Evolutionary conservation across 2,329 filamentous ascomycete species (phyloP).

Genomic region (Fusarium oligoseptatum): DNA sequence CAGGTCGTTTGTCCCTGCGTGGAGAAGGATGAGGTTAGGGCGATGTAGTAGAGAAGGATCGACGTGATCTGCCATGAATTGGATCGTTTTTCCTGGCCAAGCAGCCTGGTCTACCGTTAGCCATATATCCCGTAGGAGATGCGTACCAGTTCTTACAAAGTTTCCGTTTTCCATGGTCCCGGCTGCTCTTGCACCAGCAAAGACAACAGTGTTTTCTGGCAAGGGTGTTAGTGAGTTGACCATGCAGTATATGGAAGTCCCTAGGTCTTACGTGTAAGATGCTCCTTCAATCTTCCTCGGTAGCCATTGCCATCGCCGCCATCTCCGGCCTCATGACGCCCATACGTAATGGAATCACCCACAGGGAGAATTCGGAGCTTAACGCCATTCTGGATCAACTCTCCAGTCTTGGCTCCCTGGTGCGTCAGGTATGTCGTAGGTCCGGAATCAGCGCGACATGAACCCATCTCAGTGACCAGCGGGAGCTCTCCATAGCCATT

Average conservation of each 20-base stretch:
- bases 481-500: neutral
- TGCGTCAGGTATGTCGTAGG: neutral
- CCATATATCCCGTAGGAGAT: neutral
- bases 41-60: neutral
- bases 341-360: neutral
- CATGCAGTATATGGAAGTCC: too few species aligned
- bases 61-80: neutral
- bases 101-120: neutral
- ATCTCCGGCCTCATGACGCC: neutral
- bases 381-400: neutral
- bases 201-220: neutral
- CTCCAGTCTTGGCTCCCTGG: neutral
- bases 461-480: neutral
- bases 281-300: neutral
- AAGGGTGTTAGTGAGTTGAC: neutral
- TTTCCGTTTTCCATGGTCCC: neutral
- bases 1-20: neutral
- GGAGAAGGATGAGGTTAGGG: neutral
- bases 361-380: neutral
- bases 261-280: neutral
- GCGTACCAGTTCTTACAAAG: neutral
- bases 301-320: neutral
- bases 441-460: neutral
- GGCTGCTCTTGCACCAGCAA: neutral
- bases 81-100: neutral